A percentile compares a stretch with the other conserved stretches of the same genome.
phyloP scores from a whole-genome alignment of 345 rosid genomes.

The Eucalyptus sideroxylon region DNA sequence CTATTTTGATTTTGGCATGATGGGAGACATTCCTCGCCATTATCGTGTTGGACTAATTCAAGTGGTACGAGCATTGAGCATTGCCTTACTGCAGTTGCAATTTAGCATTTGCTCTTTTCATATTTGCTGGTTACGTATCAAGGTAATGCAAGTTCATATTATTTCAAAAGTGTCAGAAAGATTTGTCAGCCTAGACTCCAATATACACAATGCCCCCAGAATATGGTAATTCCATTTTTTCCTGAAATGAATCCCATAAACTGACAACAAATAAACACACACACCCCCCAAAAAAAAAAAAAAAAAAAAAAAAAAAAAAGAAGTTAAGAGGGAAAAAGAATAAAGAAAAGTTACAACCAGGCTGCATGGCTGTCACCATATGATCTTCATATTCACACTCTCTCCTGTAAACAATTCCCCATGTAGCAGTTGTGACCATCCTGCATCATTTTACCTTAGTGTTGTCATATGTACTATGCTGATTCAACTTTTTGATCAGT shows the following conservation, averaged over 20 bases:
- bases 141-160: neutral
- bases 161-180: neutral
- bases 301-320: neutral
- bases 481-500: neutral
- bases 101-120: neutral
- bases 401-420: neutral
- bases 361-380: neutral
- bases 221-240: neutral
- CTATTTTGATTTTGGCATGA: constrained; percentile 96
- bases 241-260: neutral
- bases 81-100: neutral
- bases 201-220: neutral
- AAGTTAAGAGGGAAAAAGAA: neutral
- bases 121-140: neutral
- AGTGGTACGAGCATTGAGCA: constrained; percentile 45
- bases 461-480: neutral
- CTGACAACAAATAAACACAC: neutral
- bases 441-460: neutral
- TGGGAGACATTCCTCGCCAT: constrained; percentile 96
- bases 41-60: constrained; percentile 92
- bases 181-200: neutral
- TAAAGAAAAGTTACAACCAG: neutral
- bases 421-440: neutral
- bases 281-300: no score
- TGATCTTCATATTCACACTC: neutral